Conservation (phyloP, 2,329 filamentous ascomycete species). For the Ascocoryne sarcoides region DNA sequence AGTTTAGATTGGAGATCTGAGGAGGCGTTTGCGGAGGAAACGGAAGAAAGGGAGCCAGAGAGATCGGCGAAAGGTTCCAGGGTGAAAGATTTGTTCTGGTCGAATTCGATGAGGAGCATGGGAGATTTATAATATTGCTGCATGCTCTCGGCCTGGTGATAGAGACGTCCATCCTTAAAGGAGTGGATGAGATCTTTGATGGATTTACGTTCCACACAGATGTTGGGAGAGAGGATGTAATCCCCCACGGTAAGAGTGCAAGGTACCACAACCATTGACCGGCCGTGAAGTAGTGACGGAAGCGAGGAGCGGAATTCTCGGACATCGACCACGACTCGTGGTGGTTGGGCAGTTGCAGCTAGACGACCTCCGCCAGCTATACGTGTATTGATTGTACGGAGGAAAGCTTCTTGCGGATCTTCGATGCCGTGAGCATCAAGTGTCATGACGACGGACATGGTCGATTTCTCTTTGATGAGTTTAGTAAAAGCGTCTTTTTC, state of each 20-base stretch:
- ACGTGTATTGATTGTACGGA: conserved; percentile 91
- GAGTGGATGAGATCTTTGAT: conserved; percentile 85
- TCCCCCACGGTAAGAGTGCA: conserved; percentile 96
- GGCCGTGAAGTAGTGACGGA: conserved; percentile 82
- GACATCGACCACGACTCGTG: conserved; percentile 88
- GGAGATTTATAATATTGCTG: conserved; percentile 82
- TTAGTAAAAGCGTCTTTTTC: conserved; percentile 96
- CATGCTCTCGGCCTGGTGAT: conserved; percentile 89
- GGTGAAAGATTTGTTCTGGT: conserved; percentile 94
- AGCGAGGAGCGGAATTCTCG: conserved; percentile 92
- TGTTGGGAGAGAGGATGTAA: conserved; percentile 84
- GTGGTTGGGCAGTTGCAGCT: conserved; percentile 73
- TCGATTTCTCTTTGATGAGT: conserved; percentile 86
- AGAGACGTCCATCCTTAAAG: conserved; percentile 84
- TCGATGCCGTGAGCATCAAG: conserved; percentile 59
- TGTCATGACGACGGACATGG: conserved; percentile 83
- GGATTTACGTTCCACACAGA: conserved; percentile 92
- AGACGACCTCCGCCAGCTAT: conserved; percentile 89
- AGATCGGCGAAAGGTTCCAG: conserved; percentile 72
- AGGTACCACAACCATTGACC: conserved; percentile 79
- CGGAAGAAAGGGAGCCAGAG: conserved; percentile 50
- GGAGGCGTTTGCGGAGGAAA: conserved; percentile 49
- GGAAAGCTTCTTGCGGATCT: conserved; percentile 83
- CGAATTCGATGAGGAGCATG: conserved; percentile 94
- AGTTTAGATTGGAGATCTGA: conserved; percentile 86